Evolutionary conservation across 306 rosid species (phyloP), one percentile per base, ranked within the genome.

Genomic region (Cicer bijugum): DNA sequence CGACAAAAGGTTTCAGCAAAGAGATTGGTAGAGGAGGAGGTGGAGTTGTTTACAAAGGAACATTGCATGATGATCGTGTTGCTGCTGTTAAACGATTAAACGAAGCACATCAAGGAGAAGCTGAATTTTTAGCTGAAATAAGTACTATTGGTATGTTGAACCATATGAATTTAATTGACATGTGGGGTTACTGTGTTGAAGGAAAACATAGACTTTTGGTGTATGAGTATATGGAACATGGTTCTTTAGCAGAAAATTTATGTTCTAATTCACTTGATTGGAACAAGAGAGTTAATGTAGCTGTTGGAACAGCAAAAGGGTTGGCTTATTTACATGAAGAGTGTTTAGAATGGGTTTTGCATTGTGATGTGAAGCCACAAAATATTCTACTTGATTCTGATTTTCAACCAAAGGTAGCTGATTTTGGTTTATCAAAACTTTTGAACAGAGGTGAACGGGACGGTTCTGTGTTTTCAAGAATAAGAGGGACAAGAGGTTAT

Each of bases 261-360:
- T 19, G 59, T 10, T 53, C 84, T 1, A 65, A 77, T 33, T 12
- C 51, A 33, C 88, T 90, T 38, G 86, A 86, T 48, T 86, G 90
- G 91, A 78, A 77, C 19, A 82, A 71, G 19, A 88, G 91, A 68
- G 84, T 82, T 38, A 71, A 88, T 15, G 80, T 88, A 11, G 96
- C 96, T 4, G 4, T 82, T 0, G 93, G 96, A 2, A 88, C 88
- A 5, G 91, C 93, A 0, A 90, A 74, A 75, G 96, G 96, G 4
- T 76, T 90, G 3, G 87, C 93, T 70, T 90, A 90, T 82, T 50
- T 90, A 38, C 93, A 90, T 4, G 93, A 90, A 47, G 96, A 88
- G 71, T 90, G 96, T 78, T 84, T 85, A 68, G 96, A 90, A 72
- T 90, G 96, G 96, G 79, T 88, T 69, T 71, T 90, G n/a, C 96